Base-by-base conservation (phyloP, 345 rosid genomes). In the Noccaea caerulescens region DNA sequence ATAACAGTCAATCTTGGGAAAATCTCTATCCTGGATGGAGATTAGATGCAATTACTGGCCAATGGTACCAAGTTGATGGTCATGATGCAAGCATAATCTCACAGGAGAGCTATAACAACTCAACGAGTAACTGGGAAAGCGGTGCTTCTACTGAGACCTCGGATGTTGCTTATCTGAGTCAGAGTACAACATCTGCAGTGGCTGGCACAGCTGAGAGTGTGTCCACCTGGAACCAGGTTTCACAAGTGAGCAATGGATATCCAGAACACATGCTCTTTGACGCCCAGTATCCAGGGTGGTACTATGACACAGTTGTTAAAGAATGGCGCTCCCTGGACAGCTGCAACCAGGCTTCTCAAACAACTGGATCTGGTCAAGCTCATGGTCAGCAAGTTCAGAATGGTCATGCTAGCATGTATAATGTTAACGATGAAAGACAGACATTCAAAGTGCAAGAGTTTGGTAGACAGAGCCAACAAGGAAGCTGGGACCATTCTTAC, bases 231-330 rank as follows among this genome's bases (percentile, higher is more conserved):
- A 87, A 83, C 77, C 94, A 85, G 86, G 84, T 68, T 76, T 77
- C 92, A 10, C 82, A 86, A 70, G 81, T 54, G 66, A 75, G 87
- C 76, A 85, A 82, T 76, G 98, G 88, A 38, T 88, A 92, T 75
- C 96, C 98, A 4, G 94, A 88, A 55, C 91, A 90, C 74, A 92
- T 95, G 92, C 67, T 80, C 50, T 95, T 92, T 84, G 94, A 95
- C 72, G 82, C 90, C 7, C 98, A 88, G 51, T 90, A 84, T 73
- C 99, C 98, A 39, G 99, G 91, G 72, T 95, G 97, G 97, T 95
- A 92, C 82, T 92, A 81, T 76, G 92, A 92, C 57, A 82, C 84
- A 43, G 73, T 86, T 79, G 77, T 77, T 27, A 86, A 82, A 80
- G 90, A 88, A 63, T 95, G 98, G 98, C 78, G 64, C 61, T 11